Percentiles rank a stretch among this genome's conserved stretches.
Conservation (phyloP, 202 grass and related monocot genomes). For the Elaeis oleifera region DNA sequence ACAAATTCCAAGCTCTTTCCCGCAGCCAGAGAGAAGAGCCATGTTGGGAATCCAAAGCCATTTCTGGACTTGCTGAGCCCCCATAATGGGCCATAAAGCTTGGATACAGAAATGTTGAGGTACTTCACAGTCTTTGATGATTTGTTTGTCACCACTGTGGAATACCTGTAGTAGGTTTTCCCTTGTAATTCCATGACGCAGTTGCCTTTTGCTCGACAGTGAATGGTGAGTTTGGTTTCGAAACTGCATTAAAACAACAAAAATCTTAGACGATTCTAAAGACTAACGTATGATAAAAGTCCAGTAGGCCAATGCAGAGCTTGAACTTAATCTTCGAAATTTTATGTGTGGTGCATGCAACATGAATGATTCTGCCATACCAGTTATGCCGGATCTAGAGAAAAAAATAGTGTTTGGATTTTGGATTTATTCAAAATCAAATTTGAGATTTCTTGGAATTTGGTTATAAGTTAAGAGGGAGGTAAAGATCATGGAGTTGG, state of each 20-base stretch:
- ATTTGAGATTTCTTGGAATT: too few species aligned
- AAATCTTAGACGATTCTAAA: neutral
- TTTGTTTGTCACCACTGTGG: slow-evolving; percentile 63
- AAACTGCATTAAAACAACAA: slow-evolving; percentile 4
- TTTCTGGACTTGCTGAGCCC: slow-evolving; percentile 51
- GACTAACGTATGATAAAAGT: too few species aligned
- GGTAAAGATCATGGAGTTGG: too few species aligned
- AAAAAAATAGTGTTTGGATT: too few species aligned
- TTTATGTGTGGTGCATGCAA: too few species aligned
- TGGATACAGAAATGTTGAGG: slow-evolving; percentile 51
- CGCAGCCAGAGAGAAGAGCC: slow-evolving; percentile 27
- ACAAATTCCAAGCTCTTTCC: slow-evolving; percentile 57
- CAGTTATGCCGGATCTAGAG: too few species aligned
- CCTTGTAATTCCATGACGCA: slow-evolving; percentile 45
- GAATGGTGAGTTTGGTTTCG: slow-evolving; percentile 20
- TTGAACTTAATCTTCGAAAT: too few species aligned
- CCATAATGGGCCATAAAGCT: slow-evolving; percentile 58
- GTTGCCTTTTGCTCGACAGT: slow-evolving; percentile 57
- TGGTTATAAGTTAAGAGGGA: too few species aligned
- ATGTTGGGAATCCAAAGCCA: slow-evolving; percentile 49
- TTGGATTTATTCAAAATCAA: too few species aligned
- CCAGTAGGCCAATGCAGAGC: too few species aligned
- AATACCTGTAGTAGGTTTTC: slow-evolving; percentile 59
- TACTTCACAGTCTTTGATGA: slow-evolving; percentile 55
- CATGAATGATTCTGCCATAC: too few species aligned